Base-by-base conservation (phyloP, 352 stramenopile species). In the Phytophthora sansomeana region DNA sequence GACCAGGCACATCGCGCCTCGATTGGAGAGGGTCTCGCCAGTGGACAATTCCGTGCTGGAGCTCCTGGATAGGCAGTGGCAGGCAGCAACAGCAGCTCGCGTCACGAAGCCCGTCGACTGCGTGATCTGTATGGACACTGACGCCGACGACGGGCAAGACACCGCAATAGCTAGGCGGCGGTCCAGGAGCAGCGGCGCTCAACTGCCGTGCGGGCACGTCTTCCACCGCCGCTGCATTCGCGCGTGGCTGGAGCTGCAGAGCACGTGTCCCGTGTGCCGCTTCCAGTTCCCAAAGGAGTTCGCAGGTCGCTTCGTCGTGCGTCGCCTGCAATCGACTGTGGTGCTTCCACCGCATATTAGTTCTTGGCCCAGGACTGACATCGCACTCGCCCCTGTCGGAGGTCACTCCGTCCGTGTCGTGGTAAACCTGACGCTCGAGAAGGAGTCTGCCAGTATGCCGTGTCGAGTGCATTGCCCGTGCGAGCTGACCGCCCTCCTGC, bases 211-310 rank as follows among this genome's bases (percentile, higher is more conserved):
- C 57, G 78, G 82, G 21, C 95, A 99, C 73, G 49, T 78, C 28
- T 98, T 98, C 77, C 94, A 99, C 70, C 70, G 74, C 38, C 80
- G 85, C 38, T 98, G 96, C 71, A 83, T 98, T 35, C 57, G 80
- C 26, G 86, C 81, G 30, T 98, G 96, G 94, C 84, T 97, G 16
- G 50, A 90, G 24, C 81, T 91, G 56, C 90, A 97, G 60, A 83
- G 78, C 51, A 93, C 90, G 52, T 98, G 96, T 70, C 94, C 93
- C 16, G 85, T 97, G 47, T 99, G 93, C 63, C 95, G 97, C 58
- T 88, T 87, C 63, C 89, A 97, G 72, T 86, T 97, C 50, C 67
- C 61, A 21, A 85, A 86, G 55, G 74, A 78, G 26, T 87, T 91
- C 43, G 52, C 69, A 5, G 79, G 80, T n/a, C 78, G 55, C n/a